A percentile compares a stretch with the other conserved stretches of the same genome.
phyloP scores from a whole-genome alignment of 2,329 filamentous ascomycete genomes.

The Alternaria novae-zelandiae region DNA sequence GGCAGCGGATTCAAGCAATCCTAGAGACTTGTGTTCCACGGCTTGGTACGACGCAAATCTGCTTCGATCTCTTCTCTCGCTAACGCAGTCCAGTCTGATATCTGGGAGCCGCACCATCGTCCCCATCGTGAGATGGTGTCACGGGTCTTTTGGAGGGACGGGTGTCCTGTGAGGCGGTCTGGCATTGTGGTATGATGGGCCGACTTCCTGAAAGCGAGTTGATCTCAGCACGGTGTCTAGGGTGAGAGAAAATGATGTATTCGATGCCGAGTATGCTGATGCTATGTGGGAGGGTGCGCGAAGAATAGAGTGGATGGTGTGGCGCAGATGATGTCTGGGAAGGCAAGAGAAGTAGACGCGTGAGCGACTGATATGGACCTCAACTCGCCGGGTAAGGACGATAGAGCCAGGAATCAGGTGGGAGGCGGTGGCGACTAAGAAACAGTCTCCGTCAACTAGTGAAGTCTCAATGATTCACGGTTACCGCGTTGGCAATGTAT shows the following conservation, averaged over 20 bases:
- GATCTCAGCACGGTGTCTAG: neutral
- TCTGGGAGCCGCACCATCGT: neutral
- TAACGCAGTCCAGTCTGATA: neutral
- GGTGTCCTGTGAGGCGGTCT: neutral
- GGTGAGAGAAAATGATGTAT: neutral
- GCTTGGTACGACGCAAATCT: neutral
- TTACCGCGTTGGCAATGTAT: neutral
- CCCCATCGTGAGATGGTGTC: neutral
- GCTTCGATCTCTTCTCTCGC: neutral
- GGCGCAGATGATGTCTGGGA: neutral
- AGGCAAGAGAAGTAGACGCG: neutral
- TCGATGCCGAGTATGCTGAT: neutral
- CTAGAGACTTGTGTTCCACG: slow-evolving; percentile 6
- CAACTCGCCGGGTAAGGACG: neutral
- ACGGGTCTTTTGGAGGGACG: neutral
- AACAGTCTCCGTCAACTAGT: neutral
- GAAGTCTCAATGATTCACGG: neutral
- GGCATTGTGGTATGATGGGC: neutral
- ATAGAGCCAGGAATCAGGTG: neutral
- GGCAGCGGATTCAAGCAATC: neutral
- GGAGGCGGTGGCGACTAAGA: neutral
- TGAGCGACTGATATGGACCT: neutral
- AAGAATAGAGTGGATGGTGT: neutral
- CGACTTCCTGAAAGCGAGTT: neutral
- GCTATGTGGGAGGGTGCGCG: neutral